These are phyloP conservation scores for Bertia moriformis DNA, from an alignment of 2,329 filamentous ascomycete species.

Conservation along the genomic window DNA sequence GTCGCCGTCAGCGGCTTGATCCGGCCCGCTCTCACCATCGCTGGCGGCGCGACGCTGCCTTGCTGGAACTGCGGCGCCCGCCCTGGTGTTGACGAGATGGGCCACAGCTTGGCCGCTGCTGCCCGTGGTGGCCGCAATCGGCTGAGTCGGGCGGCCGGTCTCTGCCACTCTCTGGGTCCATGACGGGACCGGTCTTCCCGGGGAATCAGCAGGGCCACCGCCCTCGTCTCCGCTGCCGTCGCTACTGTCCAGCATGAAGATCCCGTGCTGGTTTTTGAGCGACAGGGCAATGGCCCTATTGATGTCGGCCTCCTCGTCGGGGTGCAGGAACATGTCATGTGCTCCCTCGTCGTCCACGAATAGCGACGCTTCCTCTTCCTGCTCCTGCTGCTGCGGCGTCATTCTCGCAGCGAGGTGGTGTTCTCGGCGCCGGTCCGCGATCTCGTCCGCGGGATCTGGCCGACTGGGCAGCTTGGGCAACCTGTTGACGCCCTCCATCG, in stretches of 20 bases:
- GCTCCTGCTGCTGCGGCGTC: slow-evolving; percentile 22
- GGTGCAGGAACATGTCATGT: too few species aligned
- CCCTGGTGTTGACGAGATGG: slow-evolving; percentile 60
- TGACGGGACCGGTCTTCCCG: slow-evolving; percentile 31
- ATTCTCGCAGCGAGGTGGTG: slow-evolving; percentile 18
- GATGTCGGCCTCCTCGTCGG: slow-evolving; percentile 45
- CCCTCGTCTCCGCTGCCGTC: slow-evolving; percentile 19
- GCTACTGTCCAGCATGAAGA: slow-evolving; percentile 12
- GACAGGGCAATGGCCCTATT: slow-evolving; percentile 75
- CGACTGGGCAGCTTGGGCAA: slow-evolving; percentile 56
- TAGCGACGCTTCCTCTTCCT: slow-evolving; percentile 38
- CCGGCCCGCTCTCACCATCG: too few species aligned
- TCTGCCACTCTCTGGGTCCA: slow-evolving; percentile 42
- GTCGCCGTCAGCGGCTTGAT: too few species aligned
- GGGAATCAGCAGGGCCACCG: too few species aligned
- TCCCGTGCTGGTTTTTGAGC: slow-evolving; percentile 45
- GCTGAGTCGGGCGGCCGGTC: slow-evolving; percentile 37
- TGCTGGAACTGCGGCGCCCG: slow-evolving; percentile 43
- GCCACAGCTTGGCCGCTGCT: slow-evolving; percentile 55
- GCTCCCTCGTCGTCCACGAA: slow-evolving; percentile 27
- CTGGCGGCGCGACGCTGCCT: too few species aligned
- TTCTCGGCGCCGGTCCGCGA: slow-evolving; percentile 11
- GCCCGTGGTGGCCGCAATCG: too few species aligned
- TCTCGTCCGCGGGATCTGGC: slow-evolving; percentile 18
- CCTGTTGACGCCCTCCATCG: slow-evolving; percentile 76